These are phyloP conservation scores for Thielaviopsis punctulata DNA, from an alignment of 2,329 filamentous ascomycete species.

Conservation along the genomic window DNA sequence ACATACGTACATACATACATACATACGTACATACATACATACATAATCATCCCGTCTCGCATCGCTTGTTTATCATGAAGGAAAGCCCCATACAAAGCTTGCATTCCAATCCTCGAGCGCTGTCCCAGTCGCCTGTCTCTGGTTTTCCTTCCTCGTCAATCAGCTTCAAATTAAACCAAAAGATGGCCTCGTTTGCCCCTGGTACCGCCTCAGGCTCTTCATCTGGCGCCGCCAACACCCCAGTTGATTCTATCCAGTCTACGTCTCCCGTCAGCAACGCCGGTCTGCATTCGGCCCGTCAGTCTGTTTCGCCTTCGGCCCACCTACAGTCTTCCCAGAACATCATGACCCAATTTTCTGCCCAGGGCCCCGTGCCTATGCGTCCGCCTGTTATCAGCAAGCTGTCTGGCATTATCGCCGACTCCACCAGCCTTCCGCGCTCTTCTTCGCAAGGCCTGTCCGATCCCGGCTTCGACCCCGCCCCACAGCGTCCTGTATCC, in stretches of 20 bases:
- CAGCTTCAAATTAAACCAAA: background rate
- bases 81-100: slow-evolving; percentile 16
- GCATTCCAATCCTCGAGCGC: slow-evolving; percentile 29
- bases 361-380: background rate
- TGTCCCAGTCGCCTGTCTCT: background rate
- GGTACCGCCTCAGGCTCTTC: background rate
- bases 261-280: slow-evolving; percentile 2
- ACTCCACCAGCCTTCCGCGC: slow-evolving; percentile 3
- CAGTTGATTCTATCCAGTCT: slow-evolving; percentile 3
- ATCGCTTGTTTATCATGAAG: slow-evolving; percentile 16
- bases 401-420: slow-evolving; percentile 8
- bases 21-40: too few species aligned
- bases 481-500: slow-evolving; percentile 9
- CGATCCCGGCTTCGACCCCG: slow-evolving; percentile 8
- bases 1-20: too few species aligned
- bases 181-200: background rate
- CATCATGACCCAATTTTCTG: background rate
- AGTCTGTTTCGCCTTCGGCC: background rate
- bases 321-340: background rate
- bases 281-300: background rate
- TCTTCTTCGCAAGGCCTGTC: background rate
- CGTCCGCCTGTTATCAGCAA: background rate
- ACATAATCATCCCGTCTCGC: slow-evolving; percentile 44
- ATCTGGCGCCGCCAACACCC: background rate
- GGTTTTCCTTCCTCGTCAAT: background rate